Evolutionary conservation across 768 basidiomycete species (phyloP), one percentile per base, ranked within the genome.

Genomic region (Mrakia frigida): DNA sequence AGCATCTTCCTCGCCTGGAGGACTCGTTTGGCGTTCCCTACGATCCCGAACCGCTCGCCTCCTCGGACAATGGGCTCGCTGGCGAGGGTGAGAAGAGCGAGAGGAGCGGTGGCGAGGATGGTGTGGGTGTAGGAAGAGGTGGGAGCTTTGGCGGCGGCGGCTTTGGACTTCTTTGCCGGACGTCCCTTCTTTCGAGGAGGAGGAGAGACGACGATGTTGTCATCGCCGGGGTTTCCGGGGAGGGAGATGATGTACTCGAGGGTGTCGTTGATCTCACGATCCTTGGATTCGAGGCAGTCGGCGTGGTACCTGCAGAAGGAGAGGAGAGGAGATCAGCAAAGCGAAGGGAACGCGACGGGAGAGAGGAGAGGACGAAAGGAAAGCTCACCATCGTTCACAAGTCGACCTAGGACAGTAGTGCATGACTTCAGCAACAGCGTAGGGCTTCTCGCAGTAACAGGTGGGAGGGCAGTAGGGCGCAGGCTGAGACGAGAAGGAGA

Each of bases 321-420:
- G 18, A 16, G 6, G 14, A 63, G 35, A 37, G 61, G n/a, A 61
- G 59, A 2, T 52, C 16, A 52, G 50, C 16, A 14, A 6, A 7
- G 61, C 5, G 10, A 63, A 16, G 14, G 18, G 37, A 6, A 37
- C 5, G 33, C 1, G 31, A 37, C 7, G 37, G 33, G 23, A 33
- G 21, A 4, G 18, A 31, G 10, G 61, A 63, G 3, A 63, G 9
- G 35, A 13, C 9, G 31, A 33, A 63, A 3, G 61, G 33, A 25
- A 5, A 6, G 67, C 33, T n/a, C 23, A 74, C 77, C 77, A 78
- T 23, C 25, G 41, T 39, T 69, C 50, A 56, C 77, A 78, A 25
- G 23, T 60, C 6, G 67, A 39, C 33, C 72, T 37, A 56, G 77
- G 77, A 46, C 77, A 78, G 73, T 61, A 74, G 56, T 68, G 77